Base-by-base conservation (phyloP, 495 filamentous ascomycete species). In the Xylona heveae region DNA sequence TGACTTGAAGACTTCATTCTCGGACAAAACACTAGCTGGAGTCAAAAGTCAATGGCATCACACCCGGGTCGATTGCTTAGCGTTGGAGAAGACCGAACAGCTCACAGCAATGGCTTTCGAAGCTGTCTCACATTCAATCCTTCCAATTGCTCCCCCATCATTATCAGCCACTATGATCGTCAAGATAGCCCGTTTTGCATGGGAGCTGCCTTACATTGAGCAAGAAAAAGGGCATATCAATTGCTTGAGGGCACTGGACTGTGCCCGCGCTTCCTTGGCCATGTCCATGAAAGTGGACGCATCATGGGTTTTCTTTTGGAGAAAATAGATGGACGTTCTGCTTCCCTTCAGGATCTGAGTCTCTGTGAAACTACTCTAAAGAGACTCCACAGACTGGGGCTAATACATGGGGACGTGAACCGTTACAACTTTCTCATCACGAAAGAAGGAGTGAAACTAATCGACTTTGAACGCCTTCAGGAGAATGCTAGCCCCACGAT, bases 291-390 rank as follows among this genome's bases (percentile, higher is more conserved):
- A 35, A 27, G 43, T n/a, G 40, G 48, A 8, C 45, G 51, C 8
- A 35, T 52, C 4, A 48, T 55, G 5, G 51, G 50, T 2, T 51
- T 57, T 15, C 28, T 57, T 3, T 22, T 55, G 12, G 53, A 53
- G 31, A 42, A 55, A n/a, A 6, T 52, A 0, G 37, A 48, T n/a
- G n/a, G n/a, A n/a, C n/a, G n/a, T n/a, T n/a, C n/a, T n/a, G n/a
- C n/a, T n/a, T n/a, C n/a, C n/a, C n/a, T n/a, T n/a, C n/a, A n/a
- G n/a, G n/a, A n/a, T n/a, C n/a, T n/a, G n/a, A n/a, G n/a, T n/a
- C n/a, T n/a, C n/a, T n/a, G n/a, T n/a, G n/a, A n/a, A n/a, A n/a
- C n/a, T n/a, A n/a, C n/a, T n/a, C n/a, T n/a, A n/a, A n/a, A n/a
- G n/a, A n/a, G n/a, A n/a, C n/a, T n/a, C n/a, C n/a, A n/a, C n/a